Conservation (phyloP, 2,329 filamentous ascomycete species). For the Sphaceloma murrayae region DNA sequence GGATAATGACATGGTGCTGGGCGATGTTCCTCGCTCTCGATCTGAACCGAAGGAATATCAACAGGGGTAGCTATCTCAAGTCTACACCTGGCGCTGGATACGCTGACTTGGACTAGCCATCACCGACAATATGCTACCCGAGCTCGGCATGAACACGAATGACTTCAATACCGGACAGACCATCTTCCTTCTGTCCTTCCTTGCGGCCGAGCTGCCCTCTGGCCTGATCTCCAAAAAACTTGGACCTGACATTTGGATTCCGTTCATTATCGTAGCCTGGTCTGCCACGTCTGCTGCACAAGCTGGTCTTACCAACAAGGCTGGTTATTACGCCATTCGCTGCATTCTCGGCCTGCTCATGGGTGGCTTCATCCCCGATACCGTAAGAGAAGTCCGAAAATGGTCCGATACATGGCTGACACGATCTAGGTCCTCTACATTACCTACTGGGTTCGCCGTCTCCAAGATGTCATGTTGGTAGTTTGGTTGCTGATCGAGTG, state of each 20-base stretch:
- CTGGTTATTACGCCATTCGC: conserved; percentile 36
- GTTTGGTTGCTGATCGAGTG: too few relatives aligned
- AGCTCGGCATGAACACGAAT: conserved; percentile 13
- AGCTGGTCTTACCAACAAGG: conserved; percentile 26
- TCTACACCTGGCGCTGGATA: not conserved
- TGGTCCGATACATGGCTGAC: not conserved
- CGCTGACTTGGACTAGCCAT: not conserved
- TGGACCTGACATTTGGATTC: conserved; percentile 22
- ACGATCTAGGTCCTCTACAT: conserved; percentile 1
- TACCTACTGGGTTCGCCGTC: too few relatives aligned
- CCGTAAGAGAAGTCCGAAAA: too few relatives aligned
- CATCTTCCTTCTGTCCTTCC: conserved; percentile 38
- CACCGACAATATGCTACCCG: conserved; percentile 10
- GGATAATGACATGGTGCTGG: conserved; percentile 20
- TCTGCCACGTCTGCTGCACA: conserved; percentile 23
- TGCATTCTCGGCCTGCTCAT: conserved; percentile 38
- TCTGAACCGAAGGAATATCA: conserved; percentile 47
- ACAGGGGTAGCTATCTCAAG: conserved; percentile 33
- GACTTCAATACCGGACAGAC: conserved; percentile 35
- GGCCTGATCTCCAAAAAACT: conserved; percentile 25
- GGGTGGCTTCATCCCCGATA: conserved; percentile 50
- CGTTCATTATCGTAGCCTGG: conserved; percentile 18
- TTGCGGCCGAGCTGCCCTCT: conserved; percentile 30
- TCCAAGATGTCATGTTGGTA: too few relatives aligned
- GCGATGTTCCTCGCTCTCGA: conserved; percentile 23